Evolutionary conservation across 2,329 filamentous ascomycete genomes (phyloP), one percentile per base, ranked within the genome.

Genomic region (Stylonectria norvegica): DNA sequence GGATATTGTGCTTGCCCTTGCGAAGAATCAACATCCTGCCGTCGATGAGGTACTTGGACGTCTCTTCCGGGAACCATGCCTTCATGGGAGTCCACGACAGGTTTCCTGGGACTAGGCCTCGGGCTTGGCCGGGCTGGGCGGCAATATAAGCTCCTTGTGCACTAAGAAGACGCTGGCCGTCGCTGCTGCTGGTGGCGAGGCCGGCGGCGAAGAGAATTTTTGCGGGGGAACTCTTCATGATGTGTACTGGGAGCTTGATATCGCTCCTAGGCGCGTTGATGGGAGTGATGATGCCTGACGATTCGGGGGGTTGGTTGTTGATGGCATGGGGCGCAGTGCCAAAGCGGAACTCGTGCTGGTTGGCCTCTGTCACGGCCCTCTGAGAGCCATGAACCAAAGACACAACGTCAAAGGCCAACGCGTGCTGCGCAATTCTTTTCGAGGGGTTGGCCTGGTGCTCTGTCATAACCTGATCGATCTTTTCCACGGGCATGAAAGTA

Each of bases 341-440:
- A 52, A 78, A 79, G 43, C 79, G 61, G 34, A 68, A 63, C 34
- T 60, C 61, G 57, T 84, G 80, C 47, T 73, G 68, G 20, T 64
- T 43, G 43, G 81, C 79, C 5, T 87, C 82, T 16, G 76, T 69
- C 11, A 76, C 61, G 0, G 90, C 89, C 46, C 76, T 76, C 6
- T 74, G 56, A 0, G 70, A 61, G 11, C 90, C 88, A 58, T 97
- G 89, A 1, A 89, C 78, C 2, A 98, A 73, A 35, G 83, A 76
- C 1, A 94, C 71, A 16, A 97, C 84, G 59, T 98, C 90, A 36
- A 72, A 78, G 1, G 93, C 93, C 3, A 98, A 77, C 1, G 75
- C 69, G 58, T 95, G 90, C 55, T 98, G 91, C 3, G 91, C 89
- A 40, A 80, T 61, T 20, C 93, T 81, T 64, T 83, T 80, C 1